Evolutionary conservation across 2,329 filamentous ascomycete genomes (phyloP).

Genomic region (Fonsecaea pugnacius): DNA sequence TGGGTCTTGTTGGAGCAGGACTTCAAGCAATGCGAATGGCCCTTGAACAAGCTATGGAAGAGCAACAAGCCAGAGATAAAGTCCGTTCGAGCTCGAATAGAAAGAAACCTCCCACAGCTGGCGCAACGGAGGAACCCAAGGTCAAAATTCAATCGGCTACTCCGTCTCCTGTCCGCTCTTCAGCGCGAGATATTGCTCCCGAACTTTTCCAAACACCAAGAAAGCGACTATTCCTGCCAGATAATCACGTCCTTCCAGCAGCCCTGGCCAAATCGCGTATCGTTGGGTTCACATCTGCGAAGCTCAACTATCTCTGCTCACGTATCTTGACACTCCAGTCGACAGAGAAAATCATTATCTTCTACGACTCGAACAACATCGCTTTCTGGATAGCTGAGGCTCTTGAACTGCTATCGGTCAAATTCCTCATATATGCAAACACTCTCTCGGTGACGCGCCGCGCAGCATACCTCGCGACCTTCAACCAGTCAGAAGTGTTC

Average conservation of each 20-base stretch:
- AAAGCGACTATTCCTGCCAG: slow-evolving; percentile 53
- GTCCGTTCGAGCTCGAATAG: slow-evolving; percentile 14
- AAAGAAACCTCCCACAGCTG: slow-evolving; percentile 22
- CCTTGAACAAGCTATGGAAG: slow-evolving; percentile 31
- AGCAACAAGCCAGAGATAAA: slow-evolving; percentile 27
- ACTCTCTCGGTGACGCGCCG: slow-evolving; percentile 65
- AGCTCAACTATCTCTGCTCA: slow-evolving; percentile 83
- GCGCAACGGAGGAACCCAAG: slow-evolving; percentile 32
- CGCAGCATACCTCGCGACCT: slow-evolving; percentile 76
- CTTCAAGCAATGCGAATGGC: slow-evolving; percentile 44
- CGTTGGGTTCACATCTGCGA: slow-evolving; percentile 81
- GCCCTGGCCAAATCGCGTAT: slow-evolving; percentile 63
- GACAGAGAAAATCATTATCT: slow-evolving; percentile 84
- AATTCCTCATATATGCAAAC: slow-evolving; percentile 62
- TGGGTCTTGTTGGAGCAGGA: slow-evolving; percentile 49
- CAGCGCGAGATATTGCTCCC: not conserved
- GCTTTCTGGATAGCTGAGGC: slow-evolving; percentile 84
- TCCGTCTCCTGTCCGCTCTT: slow-evolving; percentile 11
- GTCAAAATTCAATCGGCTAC: slow-evolving; percentile 29
- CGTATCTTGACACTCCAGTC: slow-evolving; percentile 69
- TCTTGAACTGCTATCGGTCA: slow-evolving; percentile 71
- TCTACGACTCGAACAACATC: slow-evolving; percentile 86
- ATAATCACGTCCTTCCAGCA: slow-evolving; percentile 55
- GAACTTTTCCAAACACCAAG: not conserved
- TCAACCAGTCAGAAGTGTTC: slow-evolving; percentile 71